Evolutionary conservation across 805 yeast genomes (phyloP).

Genomic region (Yamadazyma akitaensis): DNA sequence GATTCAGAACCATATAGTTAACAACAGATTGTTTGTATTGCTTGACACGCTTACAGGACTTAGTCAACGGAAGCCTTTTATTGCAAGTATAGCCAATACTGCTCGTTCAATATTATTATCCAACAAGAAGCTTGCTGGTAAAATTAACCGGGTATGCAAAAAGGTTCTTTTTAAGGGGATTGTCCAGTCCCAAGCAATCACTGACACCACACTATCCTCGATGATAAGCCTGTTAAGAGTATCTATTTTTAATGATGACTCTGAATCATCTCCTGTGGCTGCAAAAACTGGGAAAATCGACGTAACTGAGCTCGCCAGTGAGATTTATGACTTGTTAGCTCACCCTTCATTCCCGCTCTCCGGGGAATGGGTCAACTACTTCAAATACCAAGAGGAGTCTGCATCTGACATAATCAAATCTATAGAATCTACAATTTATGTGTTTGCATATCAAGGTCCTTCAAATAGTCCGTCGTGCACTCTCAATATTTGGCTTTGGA

Average conservation of each 20-base stretch:
- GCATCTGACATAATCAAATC: conserved; percentile 14
- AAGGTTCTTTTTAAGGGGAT: conserved; percentile 10
- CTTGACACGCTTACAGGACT: conserved; percentile 12
- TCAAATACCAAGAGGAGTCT: conserved; percentile 17
- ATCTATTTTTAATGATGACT: conserved; percentile 1
- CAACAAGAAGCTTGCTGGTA: conserved; percentile 4
- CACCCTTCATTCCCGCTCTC: conserved; percentile 9
- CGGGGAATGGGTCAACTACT: conserved; percentile 1
- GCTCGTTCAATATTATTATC: conserved; percentile 2
- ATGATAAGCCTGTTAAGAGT: conserved; percentile 7
- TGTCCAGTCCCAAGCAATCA: conserved; percentile 10
- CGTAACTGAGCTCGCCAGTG: conserved; percentile 10
- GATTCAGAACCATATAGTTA: conserved; percentile 4
- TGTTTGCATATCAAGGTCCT: background rate
- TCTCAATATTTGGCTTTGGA: conserved; percentile 9
- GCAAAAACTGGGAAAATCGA: background rate
- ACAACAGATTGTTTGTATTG: conserved; percentile 9
- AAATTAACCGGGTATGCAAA: conserved; percentile 11
- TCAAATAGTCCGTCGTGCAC: background rate
- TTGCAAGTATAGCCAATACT: conserved; percentile 4
- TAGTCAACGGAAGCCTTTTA: conserved; percentile 11
- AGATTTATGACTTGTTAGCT: conserved; percentile 13
- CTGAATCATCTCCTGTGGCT: background rate
- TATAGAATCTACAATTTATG: conserved; percentile 11
- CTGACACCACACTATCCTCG: conserved; percentile 11